A percentile compares a stretch with the other conserved stretches of the same genome.
phyloP scores from a whole-genome alignment of 768 basidiomycete genomes.

The Infundibulicybe gibba region DNA sequence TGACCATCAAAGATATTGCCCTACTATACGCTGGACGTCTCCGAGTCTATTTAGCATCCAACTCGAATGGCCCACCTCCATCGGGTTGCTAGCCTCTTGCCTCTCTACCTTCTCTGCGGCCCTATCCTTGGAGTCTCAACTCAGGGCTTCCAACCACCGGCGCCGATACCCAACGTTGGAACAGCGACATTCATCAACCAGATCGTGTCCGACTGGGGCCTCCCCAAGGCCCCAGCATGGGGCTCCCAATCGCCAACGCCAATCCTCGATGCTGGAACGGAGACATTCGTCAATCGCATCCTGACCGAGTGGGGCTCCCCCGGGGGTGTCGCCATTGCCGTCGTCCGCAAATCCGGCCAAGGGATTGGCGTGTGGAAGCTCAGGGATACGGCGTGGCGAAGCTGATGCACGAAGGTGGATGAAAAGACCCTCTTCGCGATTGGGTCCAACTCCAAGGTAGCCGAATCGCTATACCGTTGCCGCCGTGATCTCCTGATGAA shows the following conservation, averaged over 20 bases:
- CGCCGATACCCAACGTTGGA: too few species aligned
- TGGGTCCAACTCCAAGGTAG: neutral
- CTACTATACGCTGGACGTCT: too few species aligned
- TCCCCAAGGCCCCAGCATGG: too few species aligned
- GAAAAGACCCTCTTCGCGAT: neutral
- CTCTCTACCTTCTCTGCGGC: neutral
- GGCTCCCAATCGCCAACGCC: too few species aligned
- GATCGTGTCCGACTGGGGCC: too few species aligned
- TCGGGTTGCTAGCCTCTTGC: neutral
- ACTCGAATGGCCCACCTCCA: neutral
- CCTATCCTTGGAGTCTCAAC: too few species aligned
- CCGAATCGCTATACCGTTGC: neutral
- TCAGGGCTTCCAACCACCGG: too few species aligned
- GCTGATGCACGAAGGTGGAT: slow-evolving; percentile 13
- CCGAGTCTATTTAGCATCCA: too few species aligned
- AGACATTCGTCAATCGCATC: slow-evolving; percentile 16
- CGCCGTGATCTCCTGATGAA: neutral
- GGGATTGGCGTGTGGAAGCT: slow-evolving; percentile 24
- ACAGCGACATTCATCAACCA: too few species aligned
- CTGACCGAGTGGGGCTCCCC: slow-evolving; percentile 21
- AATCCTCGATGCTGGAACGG: slow-evolving; percentile 13
- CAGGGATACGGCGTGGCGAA: slow-evolving; percentile 26
- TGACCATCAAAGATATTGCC: too few species aligned
- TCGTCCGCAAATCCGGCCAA: slow-evolving; percentile 18
- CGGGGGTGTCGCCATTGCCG: slow-evolving; percentile 22